Percentiles rank a stretch among this genome's conserved stretches.
Conservation (phyloP, 805 yeast species). For the Jamesozyma jinghongensis region DNA sequence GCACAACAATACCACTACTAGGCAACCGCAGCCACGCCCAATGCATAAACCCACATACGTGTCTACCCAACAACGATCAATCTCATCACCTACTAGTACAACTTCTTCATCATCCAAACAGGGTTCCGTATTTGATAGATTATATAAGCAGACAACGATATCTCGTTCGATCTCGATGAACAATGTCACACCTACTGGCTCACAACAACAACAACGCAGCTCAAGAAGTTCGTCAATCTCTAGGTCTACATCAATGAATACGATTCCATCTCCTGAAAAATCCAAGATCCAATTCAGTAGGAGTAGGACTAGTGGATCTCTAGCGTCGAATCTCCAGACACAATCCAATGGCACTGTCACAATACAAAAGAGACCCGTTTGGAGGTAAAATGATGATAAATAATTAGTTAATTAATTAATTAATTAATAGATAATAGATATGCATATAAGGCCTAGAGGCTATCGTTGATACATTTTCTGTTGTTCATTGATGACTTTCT, state of each 20-base stretch:
- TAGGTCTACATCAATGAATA: background rate
- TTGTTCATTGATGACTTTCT: constrained; percentile 20
- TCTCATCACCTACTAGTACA: background rate
- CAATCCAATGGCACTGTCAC: no score
- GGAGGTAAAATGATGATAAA: background rate
- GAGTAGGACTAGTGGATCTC: constrained; percentile 11
- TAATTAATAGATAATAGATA: no score
- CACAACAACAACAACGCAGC: background rate
- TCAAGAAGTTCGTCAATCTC: background rate
- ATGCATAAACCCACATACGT: background rate
- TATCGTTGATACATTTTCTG: background rate
- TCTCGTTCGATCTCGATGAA: constrained; percentile 19
- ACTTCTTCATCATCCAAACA: background rate
- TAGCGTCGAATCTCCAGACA: no score
- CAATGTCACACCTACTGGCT: background rate
- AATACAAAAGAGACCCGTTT: constrained; percentile 1
- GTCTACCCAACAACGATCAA: no score
- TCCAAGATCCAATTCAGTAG: constrained; percentile 8
- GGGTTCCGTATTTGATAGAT: constrained; percentile 21
- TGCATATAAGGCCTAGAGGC: no score
- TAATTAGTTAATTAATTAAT: no score
- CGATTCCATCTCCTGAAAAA: background rate
- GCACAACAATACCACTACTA: background rate
- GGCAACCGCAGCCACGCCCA: no score
- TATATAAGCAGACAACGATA: constrained; percentile 15